Conservation (phyloP, 305 asterid species). For the Petunia hybrid region DNA sequence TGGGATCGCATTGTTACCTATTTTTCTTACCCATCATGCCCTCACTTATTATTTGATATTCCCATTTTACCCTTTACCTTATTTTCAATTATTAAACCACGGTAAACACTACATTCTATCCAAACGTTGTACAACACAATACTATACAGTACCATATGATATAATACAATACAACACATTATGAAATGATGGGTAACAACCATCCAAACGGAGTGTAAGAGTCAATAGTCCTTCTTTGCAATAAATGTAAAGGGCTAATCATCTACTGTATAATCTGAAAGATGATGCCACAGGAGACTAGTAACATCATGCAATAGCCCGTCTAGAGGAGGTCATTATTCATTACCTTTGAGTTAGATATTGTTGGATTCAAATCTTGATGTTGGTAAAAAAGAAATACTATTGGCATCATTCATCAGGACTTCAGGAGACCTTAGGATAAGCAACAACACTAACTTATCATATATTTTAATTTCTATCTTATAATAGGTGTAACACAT, state of each 20-base stretch:
- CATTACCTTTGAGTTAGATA: neutral
- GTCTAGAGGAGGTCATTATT: constrained; percentile 15
- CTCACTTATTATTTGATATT: no score
- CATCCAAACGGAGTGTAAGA: no score
- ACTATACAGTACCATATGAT: no score
- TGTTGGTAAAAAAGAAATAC: neutral
- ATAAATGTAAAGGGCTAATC: neutral
- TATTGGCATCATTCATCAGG: neutral
- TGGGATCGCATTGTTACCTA: no score
- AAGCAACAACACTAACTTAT: neutral
- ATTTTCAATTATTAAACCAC: no score
- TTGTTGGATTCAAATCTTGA: neutral
- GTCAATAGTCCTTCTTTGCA: neutral
- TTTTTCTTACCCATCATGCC: no score
- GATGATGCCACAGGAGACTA: neutral
- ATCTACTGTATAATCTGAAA: constrained; percentile 17
- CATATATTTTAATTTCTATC: constrained; percentile 14
- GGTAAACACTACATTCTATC: no score
- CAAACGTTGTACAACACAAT: no score
- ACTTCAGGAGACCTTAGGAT: constrained; percentile 11
- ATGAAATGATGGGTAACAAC: no score
- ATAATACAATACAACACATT: no score
- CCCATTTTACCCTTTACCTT: no score
- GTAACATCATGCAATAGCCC: neutral
- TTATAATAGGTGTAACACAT: neutral